phyloP scores from a whole-genome alignment of 306 rosid species.

The Malus asiatica region DNA sequence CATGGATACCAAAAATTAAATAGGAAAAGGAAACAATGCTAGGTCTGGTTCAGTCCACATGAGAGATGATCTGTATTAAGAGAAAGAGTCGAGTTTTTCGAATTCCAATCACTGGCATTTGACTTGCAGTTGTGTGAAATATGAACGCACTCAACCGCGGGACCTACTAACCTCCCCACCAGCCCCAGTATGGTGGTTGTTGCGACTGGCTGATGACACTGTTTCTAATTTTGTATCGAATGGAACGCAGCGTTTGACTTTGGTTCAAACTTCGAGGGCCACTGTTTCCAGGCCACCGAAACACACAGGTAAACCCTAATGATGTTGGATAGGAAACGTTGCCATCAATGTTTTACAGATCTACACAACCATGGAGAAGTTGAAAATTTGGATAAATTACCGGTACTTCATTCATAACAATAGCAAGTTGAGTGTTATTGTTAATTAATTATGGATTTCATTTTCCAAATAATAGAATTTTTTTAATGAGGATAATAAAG shows the following conservation, averaged over 20 bases:
- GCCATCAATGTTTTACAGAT: not conserved
- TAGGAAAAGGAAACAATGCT: not conserved
- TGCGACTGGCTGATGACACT: not conserved
- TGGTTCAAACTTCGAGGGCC: not conserved
- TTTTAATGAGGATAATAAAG: no score
- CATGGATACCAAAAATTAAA: not conserved
- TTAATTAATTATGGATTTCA: no score
- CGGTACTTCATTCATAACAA: not conserved
- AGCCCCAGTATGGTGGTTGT: not conserved
- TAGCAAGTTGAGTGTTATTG: not conserved
- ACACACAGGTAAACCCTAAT: not conserved
- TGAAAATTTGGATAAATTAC: not conserved
- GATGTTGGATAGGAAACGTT: not conserved
- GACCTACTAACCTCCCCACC: not conserved
- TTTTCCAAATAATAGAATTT: no score
- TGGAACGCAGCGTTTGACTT: constrained; percentile 36
- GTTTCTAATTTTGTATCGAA: not conserved
- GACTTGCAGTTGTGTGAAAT: not conserved
- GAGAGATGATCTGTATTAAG: not conserved
- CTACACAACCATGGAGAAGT: not conserved
- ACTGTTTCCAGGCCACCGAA: not conserved
- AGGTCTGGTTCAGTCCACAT: no score
- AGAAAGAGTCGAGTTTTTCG: not conserved
- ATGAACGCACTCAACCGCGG: not conserved
- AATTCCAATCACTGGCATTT: not conserved